Base-by-base conservation (phyloP, 1,139 yeast species). In the Taiozyma sp. region DNA sequence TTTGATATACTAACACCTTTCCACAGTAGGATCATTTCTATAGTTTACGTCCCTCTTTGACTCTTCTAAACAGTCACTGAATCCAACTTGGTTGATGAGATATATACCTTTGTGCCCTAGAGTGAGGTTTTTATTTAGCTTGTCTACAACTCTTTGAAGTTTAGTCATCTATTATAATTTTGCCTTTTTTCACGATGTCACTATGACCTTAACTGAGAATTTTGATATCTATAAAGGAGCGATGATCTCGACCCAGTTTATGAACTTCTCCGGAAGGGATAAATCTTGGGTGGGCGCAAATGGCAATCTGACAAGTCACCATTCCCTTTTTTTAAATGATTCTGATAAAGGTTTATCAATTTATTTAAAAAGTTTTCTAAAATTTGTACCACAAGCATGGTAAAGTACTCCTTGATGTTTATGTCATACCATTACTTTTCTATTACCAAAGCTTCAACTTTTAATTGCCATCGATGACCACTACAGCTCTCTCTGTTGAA, bases 31-130 rank as follows among this genome's bases (percentile, higher is more conserved):
- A 91, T 92, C 98, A 92, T 92, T 91, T 92, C 97, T 92, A 92
- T 92, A 90, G 97, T 88, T 85, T 86, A 88, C 96, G 96, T 89
- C 96, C 88, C 95, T 88, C 96, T 87, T 85, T 89, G 96, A 86
- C 96, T 89, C 96, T 87, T 87, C 91, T 83, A 84, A 90, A 84
- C 96, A 91, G 97, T 96, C 96, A 90, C 96, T 87, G 96, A 88
- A 87, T 88, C 96, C 96, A 91, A 89, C 97, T 88, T 88, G 95
- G 96, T 85, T 86, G 96, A 91, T 90, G 96, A 88, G 96, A 78
- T 79, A 78, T 86, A 85, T 85, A 86, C 96, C 96, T 88, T 84
- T 83, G 81, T 80, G 81, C 96, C 96, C 96, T 73, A 89, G 95
- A 83, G 88, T 83, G 89, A 83, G 88, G 80, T 80, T 71, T 79